Base-by-base conservation (phyloP, 2,329 filamentous ascomycete species). In the Arthroderma sp. region DNA sequence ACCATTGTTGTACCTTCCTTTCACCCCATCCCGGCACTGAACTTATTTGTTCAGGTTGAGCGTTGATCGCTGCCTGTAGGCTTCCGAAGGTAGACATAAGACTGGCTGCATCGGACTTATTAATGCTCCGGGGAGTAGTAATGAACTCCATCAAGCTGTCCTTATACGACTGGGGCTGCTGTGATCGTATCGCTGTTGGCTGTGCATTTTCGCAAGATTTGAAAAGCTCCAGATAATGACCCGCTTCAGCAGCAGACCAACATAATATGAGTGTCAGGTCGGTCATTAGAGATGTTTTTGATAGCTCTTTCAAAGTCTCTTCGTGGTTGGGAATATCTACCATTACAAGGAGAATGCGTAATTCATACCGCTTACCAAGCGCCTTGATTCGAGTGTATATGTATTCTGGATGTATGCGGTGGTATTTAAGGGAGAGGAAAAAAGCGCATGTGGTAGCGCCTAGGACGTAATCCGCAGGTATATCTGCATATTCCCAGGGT, bases 251-350 rank as follows among this genome's bases (percentile, higher is more conserved):
- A 10, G 89, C 85, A 4, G 83, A 89, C 91, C 91, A 98, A 67
- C 86, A 94, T 5, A 96, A 73, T 42, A 98, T 80, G 8, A 98
- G 65, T 1, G 91, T 98, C 36, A 94, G 77, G 53, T 94, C 88
- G 62, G 95, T 94, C 63, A 96, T 79, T 28, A 96, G 66, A 9
- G 84, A 88, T 1, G 88, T 94, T 63, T 96, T 96, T 49, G 86
- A 86, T 6, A 98, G 73, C 60, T 96, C 91, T 53, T 84, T 86
- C 42, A 98, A 66, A 3, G 81, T 76, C 47, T 94, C 87, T 63
- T 96, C 86, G 57, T 96, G 91, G 58, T 94, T 94, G 27, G 82
- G 78, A 43, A 98, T 94, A 63, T 98, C 91, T 28, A 96, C 88
- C 77, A 96, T 87, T 15, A 82, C 80, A 40, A 98, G 74, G 29